Evolutionary conservation across 2,329 filamentous ascomycete genomes (phyloP).

Genomic region (Sodiomyces alkalinus): DNA sequence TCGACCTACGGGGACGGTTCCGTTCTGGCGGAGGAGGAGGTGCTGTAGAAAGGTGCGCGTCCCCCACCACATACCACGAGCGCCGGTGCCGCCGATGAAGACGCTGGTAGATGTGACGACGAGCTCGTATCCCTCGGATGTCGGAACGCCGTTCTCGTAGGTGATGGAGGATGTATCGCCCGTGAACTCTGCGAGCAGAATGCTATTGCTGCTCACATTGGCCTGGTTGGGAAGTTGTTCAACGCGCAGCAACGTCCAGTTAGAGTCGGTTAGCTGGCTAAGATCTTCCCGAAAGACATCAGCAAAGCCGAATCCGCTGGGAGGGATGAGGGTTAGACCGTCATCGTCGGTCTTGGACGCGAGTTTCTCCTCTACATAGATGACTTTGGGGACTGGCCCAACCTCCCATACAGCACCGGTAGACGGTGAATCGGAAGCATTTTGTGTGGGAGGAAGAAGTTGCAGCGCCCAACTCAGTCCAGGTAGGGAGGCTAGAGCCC

Average conservation of each 20-base stretch:
- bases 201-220: constrained; percentile 16
- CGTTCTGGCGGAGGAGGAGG: constrained; percentile 16
- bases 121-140: constrained; percentile 34
- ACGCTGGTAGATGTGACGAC: constrained; percentile 14
- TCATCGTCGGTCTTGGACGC: constrained; percentile 22
- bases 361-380: constrained; percentile 26
- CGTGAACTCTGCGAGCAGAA: constrained; percentile 23
- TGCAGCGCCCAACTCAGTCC: too few species aligned
- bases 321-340: constrained; percentile 35
- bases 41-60: constrained; percentile 28
- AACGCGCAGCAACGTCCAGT: constrained; percentile 25
- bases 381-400: constrained; percentile 12
- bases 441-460: too few species aligned
- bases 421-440: too few species aligned
- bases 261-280: constrained; percentile 18
- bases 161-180: constrained; percentile 14
- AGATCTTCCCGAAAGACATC: constrained; percentile 29
- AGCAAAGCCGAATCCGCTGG: constrained; percentile 31
- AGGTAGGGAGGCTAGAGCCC: too few species aligned
- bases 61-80: constrained; percentile 30
- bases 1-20: constrained; percentile 13
- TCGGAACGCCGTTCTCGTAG: constrained; percentile 29
- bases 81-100: constrained; percentile 23
- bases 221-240: constrained; percentile 13
- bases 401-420: too few species aligned